These are phyloP conservation scores for Fraxinus cuspidata DNA, from an alignment of 257 asterid species.

Conservation along the genomic window DNA sequence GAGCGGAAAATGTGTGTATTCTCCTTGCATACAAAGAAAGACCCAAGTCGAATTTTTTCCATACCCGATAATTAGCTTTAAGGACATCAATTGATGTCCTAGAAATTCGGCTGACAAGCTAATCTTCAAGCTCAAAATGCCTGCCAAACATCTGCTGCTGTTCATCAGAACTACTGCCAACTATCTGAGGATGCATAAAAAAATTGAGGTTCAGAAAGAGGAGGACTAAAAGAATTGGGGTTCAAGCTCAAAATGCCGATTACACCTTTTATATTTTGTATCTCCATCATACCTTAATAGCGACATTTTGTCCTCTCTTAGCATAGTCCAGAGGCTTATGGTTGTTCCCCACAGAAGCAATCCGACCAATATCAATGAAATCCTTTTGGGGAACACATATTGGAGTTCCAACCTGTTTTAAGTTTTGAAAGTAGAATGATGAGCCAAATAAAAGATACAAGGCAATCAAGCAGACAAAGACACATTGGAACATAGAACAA, in stretches of 20 bases:
- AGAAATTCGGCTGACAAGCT: slow-evolving; percentile 92
- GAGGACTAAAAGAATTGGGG: no score
- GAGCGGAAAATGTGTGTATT: not conserved
- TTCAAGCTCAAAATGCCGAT: no score
- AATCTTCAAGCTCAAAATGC: slow-evolving; percentile 90
- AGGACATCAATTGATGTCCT: slow-evolving; percentile 88
- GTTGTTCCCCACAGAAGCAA: slow-evolving; percentile 89
- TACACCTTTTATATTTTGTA: no score
- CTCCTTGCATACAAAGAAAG: not conserved
- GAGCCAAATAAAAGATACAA: not conserved
- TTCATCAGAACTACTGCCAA: slow-evolving; percentile 81
- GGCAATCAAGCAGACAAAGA: not conserved
- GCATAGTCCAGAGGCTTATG: slow-evolving; percentile 88
- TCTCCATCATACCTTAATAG: slow-evolving; percentile 73
- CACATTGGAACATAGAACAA: not conserved
- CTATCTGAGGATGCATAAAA: slow-evolving; percentile 50
- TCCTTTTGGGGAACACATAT: slow-evolving; percentile 81
- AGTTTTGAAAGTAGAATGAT: not conserved
- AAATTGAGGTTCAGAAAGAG: not conserved
- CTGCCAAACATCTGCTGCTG: slow-evolving; percentile 96
- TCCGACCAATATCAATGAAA: slow-evolving; percentile 81
- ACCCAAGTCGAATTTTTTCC: slow-evolving; percentile 10
- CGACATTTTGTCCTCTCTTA: slow-evolving; percentile 87
- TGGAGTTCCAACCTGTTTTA: slow-evolving; percentile 71
- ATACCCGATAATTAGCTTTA: slow-evolving; percentile 81